Evolutionary conservation across 768 basidiomycete species (phyloP).

Genomic region (Boletus vinaceobasis): DNA sequence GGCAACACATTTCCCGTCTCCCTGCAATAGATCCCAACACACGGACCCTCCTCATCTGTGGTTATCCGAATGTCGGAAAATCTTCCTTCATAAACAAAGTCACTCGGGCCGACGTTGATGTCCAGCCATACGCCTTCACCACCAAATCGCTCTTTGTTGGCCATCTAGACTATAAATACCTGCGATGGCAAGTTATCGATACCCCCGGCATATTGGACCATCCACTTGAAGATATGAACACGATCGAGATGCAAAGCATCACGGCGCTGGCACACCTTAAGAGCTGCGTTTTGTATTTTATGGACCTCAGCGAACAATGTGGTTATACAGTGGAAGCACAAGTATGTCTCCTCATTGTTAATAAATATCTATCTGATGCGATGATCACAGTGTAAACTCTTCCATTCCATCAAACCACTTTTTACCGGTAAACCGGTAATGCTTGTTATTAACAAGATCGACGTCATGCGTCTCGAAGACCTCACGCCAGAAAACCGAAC

Average conservation of each 20-base stretch:
- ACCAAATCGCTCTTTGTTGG: slow-evolving; percentile 98
- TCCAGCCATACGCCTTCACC: slow-evolving; percentile 99
- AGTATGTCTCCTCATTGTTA: slow-evolving; percentile 42
- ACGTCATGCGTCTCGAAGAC: slow-evolving; percentile 86
- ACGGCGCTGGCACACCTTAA: slow-evolving; percentile 96
- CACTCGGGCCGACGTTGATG: slow-evolving; percentile 97
- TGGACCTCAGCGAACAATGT: slow-evolving; percentile 98
- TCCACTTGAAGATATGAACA: slow-evolving; percentile 99
- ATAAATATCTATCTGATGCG: not conserved
- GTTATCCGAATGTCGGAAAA: slow-evolving; percentile 99
- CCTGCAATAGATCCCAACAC: slow-evolving; percentile 98
- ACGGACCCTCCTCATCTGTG: slow-evolving; percentile 94
- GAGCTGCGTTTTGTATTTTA: slow-evolving; percentile 93
- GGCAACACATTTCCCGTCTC: slow-evolving; percentile 98
- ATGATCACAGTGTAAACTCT: slow-evolving; percentile 80
- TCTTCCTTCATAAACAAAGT: slow-evolving; percentile 99
- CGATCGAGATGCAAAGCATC: slow-evolving; percentile 99
- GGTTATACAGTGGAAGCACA: slow-evolving; percentile 97
- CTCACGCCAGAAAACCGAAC: slow-evolving; percentile 70
- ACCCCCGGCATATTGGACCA: slow-evolving; percentile 98
- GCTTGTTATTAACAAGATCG: slow-evolving; percentile 97
- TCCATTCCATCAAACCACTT: slow-evolving; percentile 98
- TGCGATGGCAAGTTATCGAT: slow-evolving; percentile 99
- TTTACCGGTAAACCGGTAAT: slow-evolving; percentile 91
- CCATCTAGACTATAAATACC: slow-evolving; percentile 97